Evolutionary conservation across 2,329 filamentous ascomycete species (phyloP).

Genomic region (Exophiala spinifera): DNA sequence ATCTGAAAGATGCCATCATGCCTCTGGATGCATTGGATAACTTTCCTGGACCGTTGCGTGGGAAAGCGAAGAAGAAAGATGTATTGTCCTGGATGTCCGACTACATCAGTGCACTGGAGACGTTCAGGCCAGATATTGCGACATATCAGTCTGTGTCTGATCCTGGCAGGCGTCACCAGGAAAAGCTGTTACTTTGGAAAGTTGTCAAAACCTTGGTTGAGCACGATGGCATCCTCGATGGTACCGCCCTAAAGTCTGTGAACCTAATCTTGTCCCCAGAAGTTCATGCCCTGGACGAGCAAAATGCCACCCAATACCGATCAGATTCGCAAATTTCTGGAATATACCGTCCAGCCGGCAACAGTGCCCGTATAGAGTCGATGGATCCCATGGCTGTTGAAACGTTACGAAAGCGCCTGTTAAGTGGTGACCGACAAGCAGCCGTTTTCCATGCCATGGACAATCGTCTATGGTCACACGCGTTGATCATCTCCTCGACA

Average conservation of each 20-base stretch:
- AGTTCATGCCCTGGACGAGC: conserved; percentile 24
- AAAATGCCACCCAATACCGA: conserved; percentile 33
- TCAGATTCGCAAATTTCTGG: conserved; percentile 41
- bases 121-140: conserved; percentile 33
- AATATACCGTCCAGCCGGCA: conserved; percentile 37
- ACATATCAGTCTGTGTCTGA: conserved; percentile 47
- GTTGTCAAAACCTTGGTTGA: conserved; percentile 78
- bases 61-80: conserved; percentile 95
- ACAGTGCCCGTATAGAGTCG: conserved; percentile 57
- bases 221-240: conserved; percentile 77
- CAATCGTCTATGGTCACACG: conserved; percentile 92
- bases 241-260: conserved; percentile 69
- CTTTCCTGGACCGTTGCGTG: conserved; percentile 85
- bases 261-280: conserved; percentile 69
- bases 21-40: conserved; percentile 69
- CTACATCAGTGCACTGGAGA: conserved; percentile 73
- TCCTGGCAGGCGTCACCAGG: conserved; percentile 66
- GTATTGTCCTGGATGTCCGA: conserved; percentile 73
- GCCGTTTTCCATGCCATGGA: conserved; percentile 93
- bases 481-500: conserved; percentile 83
- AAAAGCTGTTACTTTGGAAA: conserved; percentile 84
- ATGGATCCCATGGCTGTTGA: conserved; percentile 68
- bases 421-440: conserved; percentile 80
- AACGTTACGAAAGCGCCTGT: conserved; percentile 67
- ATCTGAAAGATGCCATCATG: conserved; percentile 69